Percentiles rank a stretch among this genome's conserved stretches.
Conservation (phyloP, 202 grass and related monocot genomes). For the Digitaria exilis region DNA sequence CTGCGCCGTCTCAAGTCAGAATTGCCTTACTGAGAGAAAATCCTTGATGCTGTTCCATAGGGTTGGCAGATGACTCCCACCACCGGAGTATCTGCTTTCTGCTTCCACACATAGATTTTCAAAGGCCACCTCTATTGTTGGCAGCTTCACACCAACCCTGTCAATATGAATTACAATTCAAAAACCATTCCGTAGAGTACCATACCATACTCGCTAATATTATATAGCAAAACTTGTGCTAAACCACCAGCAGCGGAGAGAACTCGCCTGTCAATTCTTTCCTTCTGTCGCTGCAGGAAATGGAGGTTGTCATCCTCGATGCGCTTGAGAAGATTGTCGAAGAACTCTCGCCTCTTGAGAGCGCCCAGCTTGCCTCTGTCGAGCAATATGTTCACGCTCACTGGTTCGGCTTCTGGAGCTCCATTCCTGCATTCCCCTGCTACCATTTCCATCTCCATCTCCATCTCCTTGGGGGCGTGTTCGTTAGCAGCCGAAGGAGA, state of each 20-base stretch:
- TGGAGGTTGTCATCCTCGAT: constrained; percentile 45
- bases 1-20: background rate
- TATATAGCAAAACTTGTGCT: too few species aligned
- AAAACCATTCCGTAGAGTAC: background rate
- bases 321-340: constrained; percentile 53
- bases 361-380: background rate
- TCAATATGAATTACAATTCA: background rate
- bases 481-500: background rate
- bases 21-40: constrained; percentile 15
- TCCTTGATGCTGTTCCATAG: constrained; percentile 45
- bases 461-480: background rate
- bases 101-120: constrained; percentile 40
- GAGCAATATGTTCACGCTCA: background rate
- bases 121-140: constrained; percentile 50
- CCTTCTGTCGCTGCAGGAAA: constrained; percentile 52
- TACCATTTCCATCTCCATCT: background rate
- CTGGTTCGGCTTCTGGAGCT: background rate
- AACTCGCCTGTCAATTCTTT: constrained; percentile 54
- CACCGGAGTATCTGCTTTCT: constrained; percentile 12
- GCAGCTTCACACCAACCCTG: constrained; percentile 56
- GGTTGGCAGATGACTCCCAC: constrained; percentile 36
- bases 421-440: background rate
- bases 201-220: too few species aligned
- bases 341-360: constrained; percentile 20
- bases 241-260: background rate